Evolutionary conservation across 768 basidiomycete genomes (phyloP).

Genomic region (Pleurotus djamor): DNA sequence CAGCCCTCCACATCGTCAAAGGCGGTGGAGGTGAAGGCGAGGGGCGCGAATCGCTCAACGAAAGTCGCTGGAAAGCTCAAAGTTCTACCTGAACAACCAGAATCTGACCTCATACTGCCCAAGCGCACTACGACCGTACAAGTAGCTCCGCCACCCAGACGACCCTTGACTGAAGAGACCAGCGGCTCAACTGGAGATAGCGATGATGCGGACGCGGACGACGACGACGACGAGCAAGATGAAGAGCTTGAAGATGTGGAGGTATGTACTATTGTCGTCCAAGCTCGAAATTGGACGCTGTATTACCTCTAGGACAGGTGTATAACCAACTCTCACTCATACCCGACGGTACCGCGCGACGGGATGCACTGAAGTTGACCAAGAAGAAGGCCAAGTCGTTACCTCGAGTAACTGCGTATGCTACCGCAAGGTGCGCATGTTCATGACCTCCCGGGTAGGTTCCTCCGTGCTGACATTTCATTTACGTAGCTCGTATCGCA

Average conservation of each 20-base stretch:
- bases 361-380: conserved; percentile 86
- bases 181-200: conserved; percentile 54
- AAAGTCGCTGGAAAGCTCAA: conserved; percentile 86
- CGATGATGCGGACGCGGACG: conserved; percentile 72
- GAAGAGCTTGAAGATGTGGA: conserved; percentile 61
- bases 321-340: conserved; percentile 94
- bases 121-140: conserved; percentile 20
- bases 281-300: not conserved
- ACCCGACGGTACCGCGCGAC: conserved; percentile 89
- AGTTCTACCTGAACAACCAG: conserved; percentile 84
- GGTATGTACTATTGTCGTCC: conserved; percentile 30
- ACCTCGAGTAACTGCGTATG: conserved; percentile 94
- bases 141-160: conserved; percentile 14
- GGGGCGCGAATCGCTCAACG: conserved; percentile 77
- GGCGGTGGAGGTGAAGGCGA: conserved; percentile 47
- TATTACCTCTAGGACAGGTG: conserved; percentile 44
- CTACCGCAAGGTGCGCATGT: conserved; percentile 75
- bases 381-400: conserved; percentile 93
- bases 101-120: conserved; percentile 33
- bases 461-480: not conserved
- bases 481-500: conserved; percentile 74
- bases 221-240: conserved; percentile 47
- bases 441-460: not conserved
- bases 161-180: conserved; percentile 43
- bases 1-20: not conserved